A percentile compares a stretch with the other conserved stretches of the same genome.
These are phyloP conservation scores for Verticillium nonalfalfae DNA, from an alignment of 2,329 filamentous ascomycete genomes.

Conservation along the genomic window DNA sequence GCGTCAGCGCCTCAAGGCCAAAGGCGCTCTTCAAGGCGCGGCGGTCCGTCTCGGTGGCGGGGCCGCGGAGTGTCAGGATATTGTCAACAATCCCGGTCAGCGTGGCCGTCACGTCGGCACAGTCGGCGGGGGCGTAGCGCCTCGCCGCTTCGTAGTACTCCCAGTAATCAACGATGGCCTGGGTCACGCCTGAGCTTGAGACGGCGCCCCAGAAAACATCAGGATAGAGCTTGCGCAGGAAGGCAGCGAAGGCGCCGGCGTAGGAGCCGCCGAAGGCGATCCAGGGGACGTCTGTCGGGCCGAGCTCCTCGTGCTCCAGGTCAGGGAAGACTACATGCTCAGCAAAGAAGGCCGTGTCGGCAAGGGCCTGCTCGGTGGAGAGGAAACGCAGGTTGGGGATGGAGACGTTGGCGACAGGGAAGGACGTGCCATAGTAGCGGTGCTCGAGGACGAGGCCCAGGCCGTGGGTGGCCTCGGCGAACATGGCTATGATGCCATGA, in stretches of 20 bases:
- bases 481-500: slow-evolving; percentile 68
- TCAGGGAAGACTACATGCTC: slow-evolving; percentile 64
- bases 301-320: slow-evolving; percentile 60
- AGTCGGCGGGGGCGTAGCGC: slow-evolving; percentile 48
- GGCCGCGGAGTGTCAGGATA: background rate
- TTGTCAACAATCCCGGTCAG: slow-evolving; percentile 44
- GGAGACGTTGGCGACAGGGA: slow-evolving; percentile 58
- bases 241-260: slow-evolving; percentile 71
- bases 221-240: slow-evolving; percentile 70
- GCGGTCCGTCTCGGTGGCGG: background rate
- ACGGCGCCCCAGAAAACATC: slow-evolving; percentile 75
- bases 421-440: slow-evolving; percentile 77
- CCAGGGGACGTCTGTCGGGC: slow-evolving; percentile 59
- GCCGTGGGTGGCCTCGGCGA: slow-evolving; percentile 65
- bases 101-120: slow-evolving; percentile 57
- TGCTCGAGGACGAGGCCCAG: slow-evolving; percentile 79
- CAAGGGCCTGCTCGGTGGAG: slow-evolving; percentile 75
- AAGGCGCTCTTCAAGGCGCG: slow-evolving; percentile 31
- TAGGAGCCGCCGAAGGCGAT: slow-evolving; percentile 82
- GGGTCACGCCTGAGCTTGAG: slow-evolving; percentile 72
- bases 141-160: slow-evolving; percentile 47
- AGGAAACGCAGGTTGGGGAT: slow-evolving; percentile 72
- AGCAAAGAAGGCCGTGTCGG: slow-evolving; percentile 78
- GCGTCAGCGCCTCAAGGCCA: slow-evolving; percentile 34
- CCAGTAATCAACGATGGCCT: slow-evolving; percentile 74